These are phyloP conservation scores for Lichtheimia ornata DNA, from an alignment of 371 early-diverging fungal species.

Conservation along the genomic window DNA sequence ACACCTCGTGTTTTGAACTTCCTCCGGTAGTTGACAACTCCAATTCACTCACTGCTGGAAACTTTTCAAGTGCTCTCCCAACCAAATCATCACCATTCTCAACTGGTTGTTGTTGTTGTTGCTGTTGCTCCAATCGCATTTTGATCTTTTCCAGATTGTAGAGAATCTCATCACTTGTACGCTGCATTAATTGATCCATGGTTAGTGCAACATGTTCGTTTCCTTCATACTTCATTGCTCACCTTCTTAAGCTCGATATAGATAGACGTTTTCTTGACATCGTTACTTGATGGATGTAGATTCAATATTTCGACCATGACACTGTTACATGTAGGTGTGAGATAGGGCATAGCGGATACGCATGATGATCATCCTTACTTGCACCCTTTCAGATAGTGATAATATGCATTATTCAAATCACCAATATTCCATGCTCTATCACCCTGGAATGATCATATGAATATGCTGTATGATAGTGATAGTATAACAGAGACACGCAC, in stretches of 20 bases:
- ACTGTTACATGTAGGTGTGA: constrained; percentile 20
- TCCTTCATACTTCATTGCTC: constrained; percentile 2
- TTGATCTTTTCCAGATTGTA: constrained; percentile 21
- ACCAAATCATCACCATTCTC: constrained; percentile 3
- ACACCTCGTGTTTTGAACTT: constrained; percentile 4
- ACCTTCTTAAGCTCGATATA: constrained; percentile 51
- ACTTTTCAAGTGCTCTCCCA: constrained; percentile 9
- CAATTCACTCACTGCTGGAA: constrained; percentile 10
- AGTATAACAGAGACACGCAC: not conserved
- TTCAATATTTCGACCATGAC: constrained; percentile 58
- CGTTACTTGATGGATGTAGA: constrained; percentile 44
- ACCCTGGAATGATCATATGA: constrained; percentile 21
- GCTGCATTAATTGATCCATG: constrained; percentile 19
- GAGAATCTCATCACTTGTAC: constrained; percentile 33
- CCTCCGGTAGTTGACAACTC: not conserved
- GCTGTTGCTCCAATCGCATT: constrained; percentile 13
- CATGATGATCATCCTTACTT: constrained; percentile 28
- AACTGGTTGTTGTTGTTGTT: constrained; percentile 5
- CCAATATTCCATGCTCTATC: constrained; percentile 27
- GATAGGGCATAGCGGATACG: not conserved
- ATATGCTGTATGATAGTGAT: too few relatives aligned
- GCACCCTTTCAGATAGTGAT: constrained; percentile 46
- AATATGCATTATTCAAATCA: constrained; percentile 48
- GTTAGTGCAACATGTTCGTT: constrained; percentile 17
- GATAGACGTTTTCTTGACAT: constrained; percentile 31